Conservation (phyloP, 106 monocot genomes). For the Dendrobium nobile region DNA sequence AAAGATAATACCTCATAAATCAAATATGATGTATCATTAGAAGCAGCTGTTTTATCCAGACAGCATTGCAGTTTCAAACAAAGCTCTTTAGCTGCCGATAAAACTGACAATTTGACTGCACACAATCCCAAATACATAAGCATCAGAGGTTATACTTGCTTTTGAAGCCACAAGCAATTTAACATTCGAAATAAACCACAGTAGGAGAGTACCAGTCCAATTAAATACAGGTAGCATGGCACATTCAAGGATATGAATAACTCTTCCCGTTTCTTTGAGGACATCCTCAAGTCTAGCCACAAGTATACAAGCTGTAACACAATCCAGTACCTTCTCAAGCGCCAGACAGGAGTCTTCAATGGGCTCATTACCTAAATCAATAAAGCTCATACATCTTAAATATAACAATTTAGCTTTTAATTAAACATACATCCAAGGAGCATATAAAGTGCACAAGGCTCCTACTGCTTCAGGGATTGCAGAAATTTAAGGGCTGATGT, state of each 20-base stretch:
- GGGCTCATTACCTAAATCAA: slow-evolving; percentile 36
- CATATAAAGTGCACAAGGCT: not conserved
- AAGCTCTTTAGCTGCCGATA: slow-evolving; percentile 54
- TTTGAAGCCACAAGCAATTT: not conserved
- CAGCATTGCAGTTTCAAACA: slow-evolving; percentile 41
- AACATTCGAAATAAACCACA: slow-evolving; percentile 2
- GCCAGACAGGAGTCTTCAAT: slow-evolving; percentile 42
- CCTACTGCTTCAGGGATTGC: too few relatives aligned
- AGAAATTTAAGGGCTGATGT: too few relatives aligned
- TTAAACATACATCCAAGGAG: not conserved
- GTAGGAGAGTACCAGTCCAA: slow-evolving; percentile 52
- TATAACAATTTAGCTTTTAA: not conserved
- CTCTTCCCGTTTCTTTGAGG: slow-evolving; percentile 37
- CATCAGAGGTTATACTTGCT: not conserved
- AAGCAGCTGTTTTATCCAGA: slow-evolving; percentile 12
- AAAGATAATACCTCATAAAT: slow-evolving; percentile 42
- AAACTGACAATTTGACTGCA: slow-evolving; percentile 64
- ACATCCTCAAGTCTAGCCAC: slow-evolving; percentile 48
- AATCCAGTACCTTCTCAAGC: slow-evolving; percentile 83
- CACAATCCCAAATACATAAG: not conserved
- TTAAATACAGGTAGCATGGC: slow-evolving; percentile 53
- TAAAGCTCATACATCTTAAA: not conserved
- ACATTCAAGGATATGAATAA: slow-evolving; percentile 48
- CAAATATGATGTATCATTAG: slow-evolving; percentile 25
- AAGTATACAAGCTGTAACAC: slow-evolving; percentile 58